These are phyloP conservation scores for Trametes cubensis DNA, from an alignment of 768 basidiomycete species.

Conservation along the genomic window DNA sequence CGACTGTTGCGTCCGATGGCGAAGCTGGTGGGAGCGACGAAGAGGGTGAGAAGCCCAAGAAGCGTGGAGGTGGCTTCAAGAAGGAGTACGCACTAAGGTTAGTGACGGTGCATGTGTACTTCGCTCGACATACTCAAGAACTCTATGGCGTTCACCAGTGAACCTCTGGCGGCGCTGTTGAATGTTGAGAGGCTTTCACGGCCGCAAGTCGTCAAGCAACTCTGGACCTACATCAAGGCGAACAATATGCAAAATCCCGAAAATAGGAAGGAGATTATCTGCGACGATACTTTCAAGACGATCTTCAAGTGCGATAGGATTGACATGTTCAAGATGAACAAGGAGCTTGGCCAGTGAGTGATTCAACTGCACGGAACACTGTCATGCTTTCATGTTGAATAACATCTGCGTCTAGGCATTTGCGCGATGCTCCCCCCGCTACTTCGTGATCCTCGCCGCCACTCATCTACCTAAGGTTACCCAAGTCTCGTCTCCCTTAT, in stretches of 20 bases:
- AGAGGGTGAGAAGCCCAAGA: slow-evolving; percentile 42
- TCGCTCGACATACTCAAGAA: slow-evolving; percentile 4
- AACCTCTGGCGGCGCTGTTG: slow-evolving; percentile 72
- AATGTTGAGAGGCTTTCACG: slow-evolving; percentile 71
- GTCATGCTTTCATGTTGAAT: too few relatives aligned
- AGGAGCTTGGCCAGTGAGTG: slow-evolving; percentile 75
- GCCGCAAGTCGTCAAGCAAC: slow-evolving; percentile 86
- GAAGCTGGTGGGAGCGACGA: slow-evolving; percentile 40
- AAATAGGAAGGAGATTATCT: slow-evolving; percentile 84
- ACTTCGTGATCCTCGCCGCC: neutral
- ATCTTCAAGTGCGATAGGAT: slow-evolving; percentile 83
- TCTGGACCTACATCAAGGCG: slow-evolving; percentile 88
- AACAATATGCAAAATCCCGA: slow-evolving; percentile 82
- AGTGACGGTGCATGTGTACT: slow-evolving; percentile 15
- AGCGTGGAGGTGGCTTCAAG: slow-evolving; percentile 67
- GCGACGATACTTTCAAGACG: slow-evolving; percentile 70
- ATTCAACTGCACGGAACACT: too few relatives aligned
- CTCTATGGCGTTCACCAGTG: slow-evolving; percentile 46
- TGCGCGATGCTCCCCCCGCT: slow-evolving; percentile 19
- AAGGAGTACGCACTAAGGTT: slow-evolving; percentile 80
- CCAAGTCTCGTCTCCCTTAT: neutral
- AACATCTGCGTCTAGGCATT: slow-evolving; percentile 19
- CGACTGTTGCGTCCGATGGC: slow-evolving; percentile 37
- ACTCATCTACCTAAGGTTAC: neutral
- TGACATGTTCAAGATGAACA: slow-evolving; percentile 96